Base-by-base conservation (phyloP, 441 rosid species). In the Codiaeum variegatum region DNA sequence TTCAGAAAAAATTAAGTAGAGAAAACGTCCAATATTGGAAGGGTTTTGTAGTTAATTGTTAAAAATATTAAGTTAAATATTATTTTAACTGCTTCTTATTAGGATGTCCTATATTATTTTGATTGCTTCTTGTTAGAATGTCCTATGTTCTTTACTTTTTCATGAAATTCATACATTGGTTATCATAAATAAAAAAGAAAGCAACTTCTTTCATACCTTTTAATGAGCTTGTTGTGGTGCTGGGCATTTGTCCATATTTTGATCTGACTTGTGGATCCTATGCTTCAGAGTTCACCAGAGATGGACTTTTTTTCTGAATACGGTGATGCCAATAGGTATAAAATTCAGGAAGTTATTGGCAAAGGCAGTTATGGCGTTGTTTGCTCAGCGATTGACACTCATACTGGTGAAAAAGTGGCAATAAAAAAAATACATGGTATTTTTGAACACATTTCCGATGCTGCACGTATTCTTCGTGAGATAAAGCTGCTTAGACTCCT, bases 301-400 rank as follows among this genome's bases (percentile, higher is more conserved):
- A 72, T 85, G 79, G 95, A 88, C 24, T 90, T 95, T 78, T 91
- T 95, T 88, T 85, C 97, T 0, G 97, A 90, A 81, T 93, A 91
- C 68, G 98, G 95, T 19, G 99, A 95, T 80, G 92, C 93, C 21
- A 93, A 83, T 75, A 84, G 92, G 70, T 91, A 93, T 52, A 83
- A 79, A 79, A 84, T 89, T 74, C 87, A 84, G 65, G 96, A 93
- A 86, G 91, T 90, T 29, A 82, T 91, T 62, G 97, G 97, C 16
- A 93, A 90, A 80, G 97, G 98, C 77, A 91, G 97, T 83, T 93
- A 93, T 68, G 98, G 94, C 23, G 88, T 91, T 73, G 97, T 93
- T 63, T 88, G 98, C 76, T 89, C 97, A 29, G 98, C 96, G 9
- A 79, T 89, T 74, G 99, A 95, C 84, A 88, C 91, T 9, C 97